Evolutionary conservation across 257 asterid genomes (phyloP), one percentile per base, ranked within the genome.

Genomic region (Plantago elongata): DNA sequence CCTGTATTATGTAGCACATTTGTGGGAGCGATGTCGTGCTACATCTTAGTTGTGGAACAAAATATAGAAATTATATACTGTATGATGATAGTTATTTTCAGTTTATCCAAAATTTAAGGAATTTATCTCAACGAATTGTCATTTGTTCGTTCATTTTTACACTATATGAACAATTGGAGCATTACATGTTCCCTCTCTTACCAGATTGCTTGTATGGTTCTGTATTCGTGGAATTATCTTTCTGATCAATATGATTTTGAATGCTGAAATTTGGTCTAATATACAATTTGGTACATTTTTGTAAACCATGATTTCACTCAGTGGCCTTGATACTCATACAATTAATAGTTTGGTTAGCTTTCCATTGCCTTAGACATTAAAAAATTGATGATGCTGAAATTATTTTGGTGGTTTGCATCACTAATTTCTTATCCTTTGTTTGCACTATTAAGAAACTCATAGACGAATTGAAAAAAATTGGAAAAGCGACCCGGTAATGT

Each of bases 31-130:
- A 38, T 18, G 30, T 37, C 13, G 29, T 29, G 37, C 38, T 57
- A 46, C 40, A 13, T 56, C 29, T 45, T 65, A 54, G 16, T 45
- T 56, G 16, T 14, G 27, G 70, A 54, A 18, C 5, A 29, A 29
- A 9, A 37, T 34, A 9, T 5, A 34, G 8, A 34, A 34, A 34
- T 34, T 34, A 5, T 34, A 34, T 1, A 34, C 40, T 17, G 38
- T 16, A 11, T 51, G 57, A 13, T 9, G 14, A 9, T 51, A 10
- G 59, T 54, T 22, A 14, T 34, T 22, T 22, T 22, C 27, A 22
- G 27, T 3, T 9, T 52, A 52, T 18, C 13, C 4, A 9, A 22
- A 22, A 22, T 22, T 22, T 22, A 22, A 22, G 27, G 27, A 22
- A 22, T 22, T 22, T 2, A 22, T 22, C 27, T 22, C 27, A 22